phyloP scores from a whole-genome alignment of 1,284 basidiomycete species.

The Cryptococcus sp. region DNA sequence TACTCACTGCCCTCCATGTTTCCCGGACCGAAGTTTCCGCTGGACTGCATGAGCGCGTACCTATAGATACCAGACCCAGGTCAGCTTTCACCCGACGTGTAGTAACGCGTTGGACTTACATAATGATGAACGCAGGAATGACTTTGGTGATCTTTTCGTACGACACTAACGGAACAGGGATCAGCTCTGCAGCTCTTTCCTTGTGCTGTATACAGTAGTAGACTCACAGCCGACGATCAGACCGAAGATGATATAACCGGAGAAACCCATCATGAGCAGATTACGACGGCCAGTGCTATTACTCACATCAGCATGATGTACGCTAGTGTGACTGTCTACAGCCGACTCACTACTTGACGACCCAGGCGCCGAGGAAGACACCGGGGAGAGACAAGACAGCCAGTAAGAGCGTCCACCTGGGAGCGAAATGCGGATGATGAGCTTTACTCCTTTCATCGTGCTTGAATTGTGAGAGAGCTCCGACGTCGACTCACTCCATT shows the following conservation, averaged over 20 bases:
- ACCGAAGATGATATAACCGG: constrained; percentile 70
- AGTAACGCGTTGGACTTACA: constrained; percentile 17
- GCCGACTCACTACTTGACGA: constrained; percentile 61
- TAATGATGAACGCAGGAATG: constrained; percentile 54
- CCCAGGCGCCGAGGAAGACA: constrained; percentile 62
- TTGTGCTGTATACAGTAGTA: neutral
- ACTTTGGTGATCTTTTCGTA: constrained; percentile 69
- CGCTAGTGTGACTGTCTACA: constrained; percentile 2
- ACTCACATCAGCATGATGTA: too few relatives aligned
- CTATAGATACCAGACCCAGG: neutral
- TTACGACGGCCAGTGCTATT: constrained; percentile 29
- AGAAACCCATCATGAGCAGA: constrained; percentile 69
- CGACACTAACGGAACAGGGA: constrained; percentile 25
- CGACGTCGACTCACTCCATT: constrained; percentile 24
- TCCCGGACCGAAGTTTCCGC: constrained; percentile 73
- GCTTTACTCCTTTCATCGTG: neutral
- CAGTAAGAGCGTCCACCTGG: constrained; percentile 72
- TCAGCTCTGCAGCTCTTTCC: neutral
- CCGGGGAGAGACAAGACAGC: constrained; percentile 69
- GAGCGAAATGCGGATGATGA: constrained; percentile 30
- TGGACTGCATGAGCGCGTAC: constrained; percentile 16
- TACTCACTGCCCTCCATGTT: constrained; percentile 62
- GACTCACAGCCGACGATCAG: constrained; percentile 63
- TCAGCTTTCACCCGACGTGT: constrained; percentile 6
- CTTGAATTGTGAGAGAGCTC: too few relatives aligned